Evolutionary conservation across 2,329 filamentous ascomycete genomes (phyloP).

Genomic region (Diaporthe destruens): DNA sequence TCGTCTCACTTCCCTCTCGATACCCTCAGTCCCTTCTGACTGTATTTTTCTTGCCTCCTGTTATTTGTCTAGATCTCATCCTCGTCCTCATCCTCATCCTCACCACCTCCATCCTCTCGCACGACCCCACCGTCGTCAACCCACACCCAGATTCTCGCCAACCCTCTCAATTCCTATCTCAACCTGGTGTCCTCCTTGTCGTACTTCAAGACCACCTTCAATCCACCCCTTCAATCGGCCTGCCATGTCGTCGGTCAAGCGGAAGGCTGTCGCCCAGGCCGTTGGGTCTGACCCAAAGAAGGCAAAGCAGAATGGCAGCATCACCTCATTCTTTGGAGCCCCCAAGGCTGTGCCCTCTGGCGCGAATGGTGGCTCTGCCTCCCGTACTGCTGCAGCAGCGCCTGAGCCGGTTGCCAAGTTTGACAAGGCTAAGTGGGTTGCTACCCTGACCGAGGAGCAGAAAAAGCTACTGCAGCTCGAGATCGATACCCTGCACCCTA

Average conservation of each 20-base stretch:
- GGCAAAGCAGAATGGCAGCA: constrained; percentile 79
- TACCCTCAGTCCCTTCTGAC: constrained; percentile 13
- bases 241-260: constrained; percentile 68
- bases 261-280: constrained; percentile 73
- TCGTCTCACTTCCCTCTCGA: constrained; percentile 31
- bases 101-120: not conserved
- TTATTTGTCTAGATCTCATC: not conserved
- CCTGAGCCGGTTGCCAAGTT: constrained; percentile 68
- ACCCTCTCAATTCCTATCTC: constrained; percentile 5
- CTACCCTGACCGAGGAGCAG: constrained; percentile 82
- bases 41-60: not conserved
- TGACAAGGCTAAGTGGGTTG: constrained; percentile 92
- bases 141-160: not conserved
- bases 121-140: constrained; percentile 10
- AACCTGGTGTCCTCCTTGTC: constrained; percentile 1
- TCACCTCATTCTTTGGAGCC: constrained; percentile 88
- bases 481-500: constrained; percentile 91
- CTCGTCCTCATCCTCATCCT: not conserved
- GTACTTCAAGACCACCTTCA: not conserved
- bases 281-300: constrained; percentile 73
- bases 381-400: constrained; percentile 44
- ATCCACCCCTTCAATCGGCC: not conserved
- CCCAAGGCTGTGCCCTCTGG: constrained; percentile 65
- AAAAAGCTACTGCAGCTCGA: constrained; percentile 86
- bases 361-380: constrained; percentile 33